phyloP scores from a whole-genome alignment of 352 stramenopile species.

The Globisporangium carolinianum region DNA sequence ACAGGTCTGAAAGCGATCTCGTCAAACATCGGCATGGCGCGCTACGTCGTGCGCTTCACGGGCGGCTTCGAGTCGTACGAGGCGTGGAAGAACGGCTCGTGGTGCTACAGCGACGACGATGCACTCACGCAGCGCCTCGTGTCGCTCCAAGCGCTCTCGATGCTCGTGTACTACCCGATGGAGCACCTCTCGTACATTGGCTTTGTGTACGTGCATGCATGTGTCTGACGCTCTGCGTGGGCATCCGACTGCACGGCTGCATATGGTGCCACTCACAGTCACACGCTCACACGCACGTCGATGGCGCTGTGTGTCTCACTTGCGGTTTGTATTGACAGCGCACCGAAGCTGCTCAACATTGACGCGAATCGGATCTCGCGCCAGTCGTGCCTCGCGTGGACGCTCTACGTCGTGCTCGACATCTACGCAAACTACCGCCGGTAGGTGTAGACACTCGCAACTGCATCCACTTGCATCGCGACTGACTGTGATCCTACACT shows the following conservation, averaged over 20 bases:
- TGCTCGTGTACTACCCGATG: slow-evolving; percentile 83
- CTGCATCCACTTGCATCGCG: background rate
- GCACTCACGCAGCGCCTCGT: slow-evolving; percentile 52
- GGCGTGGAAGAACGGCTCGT: slow-evolving; percentile 69
- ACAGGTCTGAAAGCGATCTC: slow-evolving; percentile 54
- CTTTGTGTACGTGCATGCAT: slow-evolving; percentile 50
- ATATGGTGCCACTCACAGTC: too few species aligned
- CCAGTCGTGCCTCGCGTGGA: slow-evolving; percentile 68
- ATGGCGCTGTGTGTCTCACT: background rate
- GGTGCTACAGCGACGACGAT: slow-evolving; percentile 71
- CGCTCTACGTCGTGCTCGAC: slow-evolving; percentile 68
- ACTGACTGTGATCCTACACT: background rate
- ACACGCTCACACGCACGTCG: background rate
- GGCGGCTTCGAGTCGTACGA: slow-evolving; percentile 65
- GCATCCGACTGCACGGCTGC: too few species aligned
- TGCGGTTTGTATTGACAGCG: slow-evolving; percentile 18
- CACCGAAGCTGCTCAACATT: slow-evolving; percentile 66
- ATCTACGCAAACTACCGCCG: slow-evolving; percentile 70
- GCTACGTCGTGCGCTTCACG: slow-evolving; percentile 76
- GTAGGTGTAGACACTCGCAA: slow-evolving; percentile 21
- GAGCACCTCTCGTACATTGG: slow-evolving; percentile 80
- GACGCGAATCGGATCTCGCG: slow-evolving; percentile 65
- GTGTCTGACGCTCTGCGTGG: too few species aligned
- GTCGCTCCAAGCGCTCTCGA: slow-evolving; percentile 63
- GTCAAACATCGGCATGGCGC: slow-evolving; percentile 69